phyloP scores from a whole-genome alignment of 1,284 basidiomycete species.

The Ceratobasidium sp. region DNA sequence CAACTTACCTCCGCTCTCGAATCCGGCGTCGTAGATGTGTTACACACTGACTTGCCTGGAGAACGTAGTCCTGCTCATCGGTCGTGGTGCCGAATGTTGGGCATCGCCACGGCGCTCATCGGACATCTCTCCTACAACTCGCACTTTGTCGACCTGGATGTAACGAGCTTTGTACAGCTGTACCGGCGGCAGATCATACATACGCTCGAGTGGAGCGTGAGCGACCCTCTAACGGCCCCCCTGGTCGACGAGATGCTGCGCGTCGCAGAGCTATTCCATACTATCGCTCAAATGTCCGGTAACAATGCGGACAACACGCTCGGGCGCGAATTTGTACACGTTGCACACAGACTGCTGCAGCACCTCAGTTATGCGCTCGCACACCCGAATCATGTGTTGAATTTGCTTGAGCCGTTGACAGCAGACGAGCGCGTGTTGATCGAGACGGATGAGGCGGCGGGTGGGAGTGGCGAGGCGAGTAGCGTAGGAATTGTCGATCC shows the following conservation, averaged over 20 bases:
- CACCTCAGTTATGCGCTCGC: slow-evolving; percentile 90
- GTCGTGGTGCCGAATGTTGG: slow-evolving; percentile 86
- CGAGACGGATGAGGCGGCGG: slow-evolving; percentile 64
- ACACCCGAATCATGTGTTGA: slow-evolving; percentile 87
- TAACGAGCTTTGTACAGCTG: slow-evolving; percentile 85
- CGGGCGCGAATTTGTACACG: slow-evolving; percentile 66
- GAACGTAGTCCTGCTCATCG: slow-evolving; percentile 81
- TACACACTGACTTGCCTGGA: slow-evolving; percentile 73
- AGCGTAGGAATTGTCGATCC: slow-evolving; percentile 66
- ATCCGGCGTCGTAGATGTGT: slow-evolving; percentile 75
- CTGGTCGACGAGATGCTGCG: slow-evolving; percentile 85
- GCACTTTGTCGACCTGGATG: slow-evolving; percentile 87
- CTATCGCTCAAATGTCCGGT: slow-evolving; percentile 60
- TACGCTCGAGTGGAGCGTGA: slow-evolving; percentile 82
- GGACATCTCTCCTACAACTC: slow-evolving; percentile 68
- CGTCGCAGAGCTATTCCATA: slow-evolving; percentile 77
- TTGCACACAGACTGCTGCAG: slow-evolving; percentile 67
- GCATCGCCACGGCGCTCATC: slow-evolving; percentile 80
- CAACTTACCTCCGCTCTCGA: slow-evolving; percentile 79
- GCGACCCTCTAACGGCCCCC: slow-evolving; percentile 75
- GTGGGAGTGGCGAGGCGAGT: neutral
- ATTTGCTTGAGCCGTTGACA: slow-evolving; percentile 82
- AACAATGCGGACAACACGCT: slow-evolving; percentile 55
- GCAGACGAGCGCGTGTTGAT: slow-evolving; percentile 74
- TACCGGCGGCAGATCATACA: slow-evolving; percentile 83